Evolutionary conservation across 176 grass and related monocot species (phyloP), one percentile per base, ranked within the genome.

Genomic region (Pharus latifolius): DNA sequence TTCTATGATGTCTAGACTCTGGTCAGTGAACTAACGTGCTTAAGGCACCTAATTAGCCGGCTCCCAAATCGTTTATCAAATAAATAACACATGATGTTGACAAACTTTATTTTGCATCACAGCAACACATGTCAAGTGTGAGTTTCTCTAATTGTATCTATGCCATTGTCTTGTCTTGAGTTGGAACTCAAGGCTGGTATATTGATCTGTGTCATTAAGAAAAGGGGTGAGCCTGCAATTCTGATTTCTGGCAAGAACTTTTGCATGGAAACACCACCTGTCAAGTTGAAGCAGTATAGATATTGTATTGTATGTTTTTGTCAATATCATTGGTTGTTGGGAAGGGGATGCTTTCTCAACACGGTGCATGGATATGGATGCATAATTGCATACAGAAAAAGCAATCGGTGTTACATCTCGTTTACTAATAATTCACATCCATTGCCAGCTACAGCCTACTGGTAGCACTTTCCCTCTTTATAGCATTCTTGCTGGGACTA

Each of bases 1-100:
- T 48, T 30, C 30, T 31, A 18, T 25, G 29, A 38, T 24, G 9
- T 77, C 12, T 77, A 10, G 9, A 15, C 44, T 71, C 13, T 63
- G 10, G 40, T 56, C 8, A 14, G 56, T 28, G 35, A 74, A 48
- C 25, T 64, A 30, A 80, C 37, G 54, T 56, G 49, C 65, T 56
- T n/a, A 48, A 69, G 29, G 19, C 10, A 53, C 70, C 28, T 61
- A 53, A 30, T 14, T 31, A 23, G 76, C 63, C 49, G 10, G 64
- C 63, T 9, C 19, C 45, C 49, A 69, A 64, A 63, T 75, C 29
- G 57, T 45, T 55, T 81, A 19, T 16, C 63, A 76, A 73, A 70
- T 42, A 70, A 74, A 62, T 56, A 70, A 40, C 8, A 28, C 69
- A 41, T 49, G 83, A 70, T 70, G 38, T 42, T 64, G 71, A 76